Evolutionary conservation across 176 grass and related monocot genomes (phyloP), one percentile per base, ranked within the genome.

Genomic region (Rhynchospora breviuscula): DNA sequence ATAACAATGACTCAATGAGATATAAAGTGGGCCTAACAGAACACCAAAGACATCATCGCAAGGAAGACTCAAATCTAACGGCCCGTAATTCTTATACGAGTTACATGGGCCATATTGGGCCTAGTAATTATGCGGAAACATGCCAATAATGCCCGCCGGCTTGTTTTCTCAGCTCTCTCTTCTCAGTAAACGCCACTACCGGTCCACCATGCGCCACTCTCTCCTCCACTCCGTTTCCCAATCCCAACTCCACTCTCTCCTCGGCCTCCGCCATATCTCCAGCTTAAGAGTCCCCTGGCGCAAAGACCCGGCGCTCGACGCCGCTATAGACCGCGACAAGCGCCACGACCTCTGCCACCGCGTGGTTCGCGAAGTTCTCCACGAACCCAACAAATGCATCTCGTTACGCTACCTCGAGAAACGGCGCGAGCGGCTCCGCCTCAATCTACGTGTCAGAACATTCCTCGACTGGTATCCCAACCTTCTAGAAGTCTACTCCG

Each of bases 321-420:
- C 85, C 48, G 89, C 85, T 63, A 90, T 90, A 65, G 76, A 81
- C 9, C 67, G 85, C 65, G 89, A 90, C 82, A 85, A 87, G 66
- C 82, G 18, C 13, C 84, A 84, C 57, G 48, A 65, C 5, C 85
- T 90, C 66, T 75, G 81, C 76, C 81, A 77, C 33, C 89, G 89
- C 62, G 90, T 98, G 31, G 84, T 98, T 81, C 92, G 89, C 79
- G 90, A 94, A 87, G 95, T 98, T 64, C 92, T 94, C 54, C 83
- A 87, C 78, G 90, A 91, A 15, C 89, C 87, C 7, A 84, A 54
- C 64, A 85, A 59, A 53, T 87, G 84, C 86, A 93, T 94, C 65
- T 72, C 88, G 18, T 59, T 93, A 57, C 92, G 89, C 72, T 94
- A 93, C 87, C 92, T 98, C 67, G 83, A 87, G 81, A 92, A 91